Evolutionary conservation across 1,284 basidiomycete genomes (phyloP).

Genomic region (Inonotus obliquus): DNA sequence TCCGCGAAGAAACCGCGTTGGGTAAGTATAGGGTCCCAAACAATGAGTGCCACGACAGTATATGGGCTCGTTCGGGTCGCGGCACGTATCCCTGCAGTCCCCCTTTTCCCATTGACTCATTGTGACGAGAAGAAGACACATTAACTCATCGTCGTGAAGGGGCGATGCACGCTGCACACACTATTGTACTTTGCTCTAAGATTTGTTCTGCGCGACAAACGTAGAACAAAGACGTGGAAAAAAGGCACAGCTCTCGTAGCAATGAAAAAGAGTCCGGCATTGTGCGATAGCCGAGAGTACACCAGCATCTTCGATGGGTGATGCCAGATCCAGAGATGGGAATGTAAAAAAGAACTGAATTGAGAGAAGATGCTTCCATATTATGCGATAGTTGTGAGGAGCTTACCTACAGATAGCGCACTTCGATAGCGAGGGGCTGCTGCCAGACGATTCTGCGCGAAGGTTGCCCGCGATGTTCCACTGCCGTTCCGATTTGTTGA

Average conservation of each 20-base stretch:
- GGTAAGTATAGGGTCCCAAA: conserved; percentile 10
- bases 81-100: background rate
- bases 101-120: background rate
- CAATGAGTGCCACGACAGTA: conserved; percentile 1
- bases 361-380: conserved; percentile 9
- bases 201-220: background rate
- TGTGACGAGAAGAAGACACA: background rate
- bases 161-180: background rate
- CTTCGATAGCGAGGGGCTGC: conserved; percentile 1
- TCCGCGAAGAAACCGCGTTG: conserved; percentile 13
- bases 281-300: conserved; percentile 12
- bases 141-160: background rate
- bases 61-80: background rate
- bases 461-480: background rate
- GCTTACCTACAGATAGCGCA: background rate
- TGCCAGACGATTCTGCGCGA: background rate
- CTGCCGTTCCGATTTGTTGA: conserved; percentile 2
- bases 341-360: conserved; percentile 2
- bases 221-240: background rate
- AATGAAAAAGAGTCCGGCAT: background rate
- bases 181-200: background rate
- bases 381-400: conserved; percentile 3
- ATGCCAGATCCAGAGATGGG: conserved; percentile 11
- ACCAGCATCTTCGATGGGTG: conserved; percentile 8
- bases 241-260: background rate